Percentiles rank a stretch among this genome's conserved stretches.
These are phyloP conservation scores for Garcia nutans DNA, from an alignment of 345 rosid species.

Conservation along the genomic window DNA sequence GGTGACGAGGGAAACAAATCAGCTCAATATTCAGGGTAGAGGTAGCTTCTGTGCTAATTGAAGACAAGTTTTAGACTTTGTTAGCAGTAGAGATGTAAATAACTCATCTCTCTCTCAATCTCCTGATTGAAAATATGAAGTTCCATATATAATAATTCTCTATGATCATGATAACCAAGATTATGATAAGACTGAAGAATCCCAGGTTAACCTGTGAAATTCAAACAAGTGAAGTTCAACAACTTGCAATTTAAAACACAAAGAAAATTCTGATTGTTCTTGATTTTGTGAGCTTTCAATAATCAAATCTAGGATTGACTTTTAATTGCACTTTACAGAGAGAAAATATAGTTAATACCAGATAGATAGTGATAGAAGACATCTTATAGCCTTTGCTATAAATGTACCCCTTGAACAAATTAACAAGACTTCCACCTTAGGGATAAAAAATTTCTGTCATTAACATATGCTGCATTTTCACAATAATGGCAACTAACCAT, in stretches of 20 bases:
- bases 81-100: neutral
- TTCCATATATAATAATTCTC: neutral
- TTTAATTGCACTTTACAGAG: neutral
- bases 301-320: neutral
- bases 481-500: neutral
- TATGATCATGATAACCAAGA: too few relatives aligned
- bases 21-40: neutral
- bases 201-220: neutral
- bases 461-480: neutral
- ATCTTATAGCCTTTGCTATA: neutral
- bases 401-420: neutral
- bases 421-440: neutral
- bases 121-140: neutral
- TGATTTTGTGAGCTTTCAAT: neutral
- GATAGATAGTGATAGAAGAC: neutral
- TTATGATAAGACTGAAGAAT: neutral
- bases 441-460: neutral
- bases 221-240: neutral
- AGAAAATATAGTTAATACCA: neutral
- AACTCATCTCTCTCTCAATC: neutral
- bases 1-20: neutral
- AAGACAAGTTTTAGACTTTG: neutral
- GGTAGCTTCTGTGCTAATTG: neutral
- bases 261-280: neutral
- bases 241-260: neutral